Evolutionary conservation across 2,329 filamentous ascomycete species (phyloP).

Genomic region (Neofusicoccum cordaticola): DNA sequence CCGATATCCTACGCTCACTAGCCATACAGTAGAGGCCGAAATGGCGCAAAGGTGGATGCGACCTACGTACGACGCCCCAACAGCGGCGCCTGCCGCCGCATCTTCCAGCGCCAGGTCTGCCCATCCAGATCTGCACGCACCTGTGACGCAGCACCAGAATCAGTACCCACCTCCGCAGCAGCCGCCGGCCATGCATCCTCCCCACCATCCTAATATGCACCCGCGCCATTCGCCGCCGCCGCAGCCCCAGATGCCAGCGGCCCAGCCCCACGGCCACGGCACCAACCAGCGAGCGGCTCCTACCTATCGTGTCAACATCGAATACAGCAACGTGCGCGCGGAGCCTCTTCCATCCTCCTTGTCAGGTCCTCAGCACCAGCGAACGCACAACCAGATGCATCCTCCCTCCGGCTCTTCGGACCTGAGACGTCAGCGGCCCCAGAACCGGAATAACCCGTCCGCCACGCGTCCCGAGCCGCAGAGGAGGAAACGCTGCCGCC

Average conservation of each 20-base stretch:
- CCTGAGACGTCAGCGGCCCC: slow-evolving; percentile 33
- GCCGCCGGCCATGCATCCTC: slow-evolving; percentile 32
- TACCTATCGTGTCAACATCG: slow-evolving; percentile 38
- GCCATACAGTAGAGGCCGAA: too few relatives aligned
- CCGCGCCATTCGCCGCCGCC: slow-evolving; percentile 31
- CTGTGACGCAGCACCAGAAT: slow-evolving; percentile 28
- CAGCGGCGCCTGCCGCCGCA: too few relatives aligned
- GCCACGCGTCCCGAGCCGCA: slow-evolving; percentile 26
- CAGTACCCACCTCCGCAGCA: slow-evolving; percentile 30
- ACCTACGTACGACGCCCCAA: too few relatives aligned
- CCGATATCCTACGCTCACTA: too few relatives aligned
- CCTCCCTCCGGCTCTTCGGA: slow-evolving; percentile 35
- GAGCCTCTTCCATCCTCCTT: slow-evolving; percentile 44
- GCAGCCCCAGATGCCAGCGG: slow-evolving; percentile 35
- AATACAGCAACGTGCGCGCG: slow-evolving; percentile 33
- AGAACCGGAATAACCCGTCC: slow-evolving; percentile 31
- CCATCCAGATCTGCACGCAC: slow-evolving; percentile 21
- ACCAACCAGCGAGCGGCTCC: slow-evolving; percentile 31
- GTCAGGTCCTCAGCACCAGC: slow-evolving; percentile 23
- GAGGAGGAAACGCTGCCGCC: too few relatives aligned
- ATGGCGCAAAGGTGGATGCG: too few relatives aligned
- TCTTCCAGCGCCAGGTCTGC: too few relatives aligned
- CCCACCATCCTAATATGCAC: slow-evolving; percentile 27
- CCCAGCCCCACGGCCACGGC: slow-evolving; percentile 41
- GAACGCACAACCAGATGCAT: slow-evolving; percentile 31